Base-by-base conservation (phyloP, 768 basidiomycete genomes). In the Inosperma sp. region DNA sequence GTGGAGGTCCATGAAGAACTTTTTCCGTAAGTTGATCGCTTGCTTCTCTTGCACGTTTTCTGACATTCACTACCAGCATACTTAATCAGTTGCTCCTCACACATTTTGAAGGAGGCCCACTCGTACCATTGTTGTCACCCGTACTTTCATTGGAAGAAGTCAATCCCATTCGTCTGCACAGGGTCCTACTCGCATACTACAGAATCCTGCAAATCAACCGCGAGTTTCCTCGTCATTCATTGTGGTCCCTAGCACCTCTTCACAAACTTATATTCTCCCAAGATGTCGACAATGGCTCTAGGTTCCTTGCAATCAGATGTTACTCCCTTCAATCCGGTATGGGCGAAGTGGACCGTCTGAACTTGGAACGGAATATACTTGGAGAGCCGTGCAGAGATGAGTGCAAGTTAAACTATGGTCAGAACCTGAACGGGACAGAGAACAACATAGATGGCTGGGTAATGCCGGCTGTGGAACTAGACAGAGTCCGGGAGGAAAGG, bases 171-270 rank as follows among this genome's bases (percentile, higher is more conserved):
- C 74, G 76, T n/a, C 67, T 93, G 10, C 88, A 93, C 19, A 72
- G 73, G 43, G 65, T 87, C 0, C 76, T 96, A 26, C 73, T 95
- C 36, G 80, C 88, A 1, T 90, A 93, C 60, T 88, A 88, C 62
- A 84, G 93, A 31, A 76, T 95, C 42, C 72, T 93, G 14, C 75
- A 78, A 61, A 82, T 82, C 19, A 92, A 89, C 63, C 81, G 82
- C 13, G 71, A 81, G 54, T 74, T 93, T 16, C 84, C 90, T 2
- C 53, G 61, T 13, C 68, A 78, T 13, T 68, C 83, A n/a, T 59
- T 67, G 27, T 95, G 93, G 92, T 68, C 77, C 0, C 68, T 82
- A 19, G 76, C 83, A 55, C 77, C 82, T 9, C 61, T 80, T 22
- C 72, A 71, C 8, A 60, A 57, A 37, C 60, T 80, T 19, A 73